A percentile compares a stretch with the other conserved stretches of the same genome.
phyloP scores from a whole-genome alignment of 768 basidiomycete genomes.

The Russula earlei region DNA sequence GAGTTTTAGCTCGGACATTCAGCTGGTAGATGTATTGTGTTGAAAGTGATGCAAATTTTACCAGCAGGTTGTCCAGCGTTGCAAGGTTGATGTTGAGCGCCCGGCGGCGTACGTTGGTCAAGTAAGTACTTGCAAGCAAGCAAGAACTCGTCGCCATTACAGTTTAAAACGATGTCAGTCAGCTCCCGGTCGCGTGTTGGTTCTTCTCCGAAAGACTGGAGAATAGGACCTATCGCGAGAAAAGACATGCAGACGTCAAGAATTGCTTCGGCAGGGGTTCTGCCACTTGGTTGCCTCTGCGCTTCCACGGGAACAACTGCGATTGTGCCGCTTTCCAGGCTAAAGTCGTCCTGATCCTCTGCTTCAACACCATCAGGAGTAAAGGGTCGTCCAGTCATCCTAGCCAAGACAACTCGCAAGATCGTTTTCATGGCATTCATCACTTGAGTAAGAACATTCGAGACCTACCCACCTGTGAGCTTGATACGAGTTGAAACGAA shows the following conservation, averaged over 20 bases:
- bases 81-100: conserved; percentile 43
- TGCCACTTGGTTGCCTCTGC: conserved; percentile 24
- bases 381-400: conserved; percentile 19
- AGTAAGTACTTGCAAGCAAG: conserved; percentile 46
- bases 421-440: conserved; percentile 31
- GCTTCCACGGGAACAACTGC: conserved; percentile 26
- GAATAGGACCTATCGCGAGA: conserved; percentile 50
- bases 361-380: conserved; percentile 25
- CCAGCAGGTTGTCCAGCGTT: conserved; percentile 45
- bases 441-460: conserved; percentile 34
- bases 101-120: conserved; percentile 45
- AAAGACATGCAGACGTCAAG: conserved; percentile 49
- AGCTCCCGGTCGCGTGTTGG: conserved; percentile 55
- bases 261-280: conserved; percentile 29
- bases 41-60: conserved; percentile 44
- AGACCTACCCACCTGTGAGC: conserved; percentile 35
- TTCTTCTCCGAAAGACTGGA: conserved; percentile 51
- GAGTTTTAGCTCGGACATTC: conserved; percentile 43
- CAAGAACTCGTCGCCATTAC: conserved; percentile 46
- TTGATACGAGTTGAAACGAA: background rate
- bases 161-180: conserved; percentile 41
- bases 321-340: conserved; percentile 35
- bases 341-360: conserved; percentile 51
- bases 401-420: conserved; percentile 32
- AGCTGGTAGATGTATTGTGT: conserved; percentile 43